Conservation (phyloP, 2,329 filamentous ascomycete genomes). For the Ceratocystis smalleyi region DNA sequence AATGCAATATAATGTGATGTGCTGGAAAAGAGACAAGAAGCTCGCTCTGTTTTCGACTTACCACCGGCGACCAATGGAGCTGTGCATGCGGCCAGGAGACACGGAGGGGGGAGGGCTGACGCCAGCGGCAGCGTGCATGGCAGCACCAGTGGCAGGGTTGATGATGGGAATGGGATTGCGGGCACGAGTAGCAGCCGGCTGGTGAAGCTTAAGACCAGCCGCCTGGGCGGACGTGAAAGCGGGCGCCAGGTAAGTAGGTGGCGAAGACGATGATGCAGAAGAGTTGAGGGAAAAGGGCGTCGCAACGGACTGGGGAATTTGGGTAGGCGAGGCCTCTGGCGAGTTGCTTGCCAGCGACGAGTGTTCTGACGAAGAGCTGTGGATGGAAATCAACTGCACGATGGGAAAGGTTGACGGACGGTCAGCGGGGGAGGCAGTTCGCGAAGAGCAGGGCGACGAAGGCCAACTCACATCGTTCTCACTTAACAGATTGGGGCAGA, state of each 20-base stretch:
- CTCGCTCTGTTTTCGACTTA: constrained; percentile 25
- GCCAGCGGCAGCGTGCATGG: constrained; percentile 40
- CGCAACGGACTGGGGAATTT: constrained; percentile 66
- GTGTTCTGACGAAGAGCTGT: constrained; percentile 84
- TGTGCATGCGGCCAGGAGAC: constrained; percentile 46
- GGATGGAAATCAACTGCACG: constrained; percentile 69
- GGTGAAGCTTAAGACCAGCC: constrained; percentile 64
- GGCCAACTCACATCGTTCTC: constrained; percentile 68
- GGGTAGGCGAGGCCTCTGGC: constrained; percentile 77
- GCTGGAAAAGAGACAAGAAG: neutral
- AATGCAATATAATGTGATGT: neutral
- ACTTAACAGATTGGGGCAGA: constrained; percentile 81
- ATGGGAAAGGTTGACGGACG: constrained; percentile 20
- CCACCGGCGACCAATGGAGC: constrained; percentile 36
- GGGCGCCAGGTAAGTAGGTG: constrained; percentile 49
- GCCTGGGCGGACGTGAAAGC: constrained; percentile 51
- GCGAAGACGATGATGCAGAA: constrained; percentile 21
- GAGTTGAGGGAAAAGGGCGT: constrained; percentile 62
- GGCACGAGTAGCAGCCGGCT: constrained; percentile 73
- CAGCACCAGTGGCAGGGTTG: constrained; percentile 80
- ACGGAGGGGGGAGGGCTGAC: constrained; percentile 62
- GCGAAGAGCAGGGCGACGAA: constrained; percentile 15
- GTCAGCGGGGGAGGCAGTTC: constrained; percentile 22
- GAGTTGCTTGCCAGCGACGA: constrained; percentile 92
- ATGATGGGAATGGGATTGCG: constrained; percentile 97